Evolutionary conservation across 1,284 basidiomycete species (phyloP).

Genomic region (Ustilago hordei): DNA sequence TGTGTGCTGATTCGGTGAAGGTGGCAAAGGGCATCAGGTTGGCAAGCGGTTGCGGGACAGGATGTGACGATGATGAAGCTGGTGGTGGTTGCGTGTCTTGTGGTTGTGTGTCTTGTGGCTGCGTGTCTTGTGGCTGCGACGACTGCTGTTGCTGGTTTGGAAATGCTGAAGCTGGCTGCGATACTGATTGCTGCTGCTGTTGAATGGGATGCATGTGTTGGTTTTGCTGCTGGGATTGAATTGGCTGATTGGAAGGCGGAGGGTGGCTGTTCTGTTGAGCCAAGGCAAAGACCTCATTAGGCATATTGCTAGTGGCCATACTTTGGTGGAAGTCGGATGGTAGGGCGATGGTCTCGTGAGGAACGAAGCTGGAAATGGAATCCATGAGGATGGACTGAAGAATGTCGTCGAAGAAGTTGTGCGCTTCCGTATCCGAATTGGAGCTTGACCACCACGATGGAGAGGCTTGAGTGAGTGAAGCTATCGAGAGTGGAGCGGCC

Average conservation of each 20-base stretch:
- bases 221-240: conserved; percentile 2
- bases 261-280: conserved; percentile 13
- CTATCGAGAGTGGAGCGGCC: conserved; percentile 31
- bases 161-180: neutral
- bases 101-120: neutral
- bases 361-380: conserved; percentile 47
- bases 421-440: conserved; percentile 34
- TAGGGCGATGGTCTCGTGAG: conserved; percentile 32
- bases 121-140: neutral
- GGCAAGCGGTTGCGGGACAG: conserved; percentile 23
- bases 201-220: conserved; percentile 13
- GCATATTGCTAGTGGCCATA: conserved; percentile 3
- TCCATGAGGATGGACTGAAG: conserved; percentile 53
- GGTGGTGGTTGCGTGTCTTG: conserved; percentile 5
- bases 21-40: conserved; percentile 41
- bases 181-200: conserved; percentile 4
- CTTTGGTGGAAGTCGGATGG: conserved; percentile 17
- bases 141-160: conserved; percentile 13
- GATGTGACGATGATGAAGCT: conserved; percentile 10
- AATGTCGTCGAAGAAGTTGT: conserved; percentile 54
- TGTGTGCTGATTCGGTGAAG: conserved; percentile 41
- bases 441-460: conserved; percentile 46
- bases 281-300: conserved; percentile 25
- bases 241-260: conserved; percentile 5
- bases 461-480: conserved; percentile 38